A percentile compares a stretch with the other conserved stretches of the same genome.
phyloP scores from a whole-genome alignment of 305 asterid species.

The Fraxinus sp. region DNA sequence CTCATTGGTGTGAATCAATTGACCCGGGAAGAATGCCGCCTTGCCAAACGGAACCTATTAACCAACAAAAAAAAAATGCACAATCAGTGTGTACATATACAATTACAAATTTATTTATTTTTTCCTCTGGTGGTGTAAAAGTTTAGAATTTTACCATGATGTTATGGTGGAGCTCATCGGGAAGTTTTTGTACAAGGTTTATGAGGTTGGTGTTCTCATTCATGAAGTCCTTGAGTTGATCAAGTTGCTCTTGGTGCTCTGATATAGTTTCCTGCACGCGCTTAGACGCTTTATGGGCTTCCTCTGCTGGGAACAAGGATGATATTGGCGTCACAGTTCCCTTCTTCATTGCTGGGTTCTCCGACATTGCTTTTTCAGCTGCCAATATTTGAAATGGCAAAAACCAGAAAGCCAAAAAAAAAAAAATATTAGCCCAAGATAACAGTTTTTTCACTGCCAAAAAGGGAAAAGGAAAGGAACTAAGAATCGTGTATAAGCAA shows the following conservation, averaged over 20 bases:
- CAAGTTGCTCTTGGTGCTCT: constrained; percentile 55
- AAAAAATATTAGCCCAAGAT: neutral
- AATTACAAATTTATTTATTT: neutral
- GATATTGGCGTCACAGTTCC: constrained; percentile 69
- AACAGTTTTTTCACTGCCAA: neutral
- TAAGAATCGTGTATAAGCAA: neutral
- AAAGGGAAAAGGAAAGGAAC: neutral
- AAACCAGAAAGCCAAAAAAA: neutral
- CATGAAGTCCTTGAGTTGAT: constrained; percentile 50
- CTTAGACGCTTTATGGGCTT: constrained; percentile 65
- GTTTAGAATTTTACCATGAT: constrained; percentile 54
- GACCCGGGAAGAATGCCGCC: constrained; percentile 92
- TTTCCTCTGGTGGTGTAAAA: neutral
- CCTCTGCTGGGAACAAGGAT: constrained; percentile 58
- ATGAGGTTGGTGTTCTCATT: constrained; percentile 59
- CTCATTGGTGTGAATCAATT: constrained; percentile 83
- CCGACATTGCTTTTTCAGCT: neutral
- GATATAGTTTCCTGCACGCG: constrained; percentile 58
- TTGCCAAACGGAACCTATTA: constrained; percentile 81
- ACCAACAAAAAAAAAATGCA: neutral
- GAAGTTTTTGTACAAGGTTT: constrained; percentile 70
- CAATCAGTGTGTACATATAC: neutral
- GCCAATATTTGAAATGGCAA: neutral
- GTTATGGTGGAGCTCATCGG: constrained; percentile 74
- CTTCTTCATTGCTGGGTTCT: constrained; percentile 31